Evolutionary conservation across 176 grass and related monocot species (phyloP), one percentile per base, ranked within the genome.

Genomic region (Oryza longistaminata): DNA sequence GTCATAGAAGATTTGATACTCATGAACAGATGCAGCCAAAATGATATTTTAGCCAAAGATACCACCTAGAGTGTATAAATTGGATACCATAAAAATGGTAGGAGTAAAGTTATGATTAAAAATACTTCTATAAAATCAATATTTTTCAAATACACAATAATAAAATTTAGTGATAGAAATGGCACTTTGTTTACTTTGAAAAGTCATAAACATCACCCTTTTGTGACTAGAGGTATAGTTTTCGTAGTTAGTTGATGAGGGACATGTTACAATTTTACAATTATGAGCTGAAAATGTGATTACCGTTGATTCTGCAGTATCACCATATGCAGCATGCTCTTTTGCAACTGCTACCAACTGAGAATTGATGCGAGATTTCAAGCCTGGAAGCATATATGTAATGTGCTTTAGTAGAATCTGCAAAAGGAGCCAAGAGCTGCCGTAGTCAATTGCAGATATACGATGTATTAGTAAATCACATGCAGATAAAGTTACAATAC

Each of bases 351-450:
- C 76, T 81, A 94, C 90, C 76, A 98, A 88, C 76, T 90, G 91
- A 68, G 80, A 40, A 93, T 91, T 98, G 81, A 98, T 87, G 79
- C 78, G 88, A 72, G 96, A 79, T 87, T 95, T 98, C 80, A 98
- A 85, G 71, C 87, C 91, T 90, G 96, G 93, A 87, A 95, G 96
- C 80, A 95, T 89, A 71, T 85, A n/a, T 26, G 77, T 98, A 64
- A 98, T 94, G 78, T 98, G 91, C 66, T 92, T 94, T 71, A 90
- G 85, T 61, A 98, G 87, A 90, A 98, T 93, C 96, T 98, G 88
- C 79, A 89, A 70, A 84, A 82, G 70, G 64, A 9, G n/a, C 58
- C 48, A 75, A 11, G 10, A 69, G 42, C 44, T 48, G 43, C 34
- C 22, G n/a, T 64, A 42, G 31, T 78, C 46, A 64, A 75, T 78